These are phyloP conservation scores for Pythium folliculosum DNA, from an alignment of 352 stramenopile genomes.

Conservation along the genomic window DNA sequence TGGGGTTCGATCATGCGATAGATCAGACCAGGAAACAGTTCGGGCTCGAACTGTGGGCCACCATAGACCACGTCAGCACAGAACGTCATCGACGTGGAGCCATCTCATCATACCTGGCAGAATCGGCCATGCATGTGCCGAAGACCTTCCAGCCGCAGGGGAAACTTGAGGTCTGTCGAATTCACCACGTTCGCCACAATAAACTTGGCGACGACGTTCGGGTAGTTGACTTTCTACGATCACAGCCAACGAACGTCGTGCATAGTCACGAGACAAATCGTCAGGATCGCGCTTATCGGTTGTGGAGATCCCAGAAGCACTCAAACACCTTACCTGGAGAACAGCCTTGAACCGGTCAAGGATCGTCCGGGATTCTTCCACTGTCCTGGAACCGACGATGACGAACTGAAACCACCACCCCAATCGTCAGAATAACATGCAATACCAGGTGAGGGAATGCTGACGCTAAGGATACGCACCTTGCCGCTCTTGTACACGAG, in stretches of 20 bases:
- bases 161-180: conserved; percentile 91
- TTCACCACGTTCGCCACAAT: conserved; percentile 86
- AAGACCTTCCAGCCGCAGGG: conserved; percentile 75
- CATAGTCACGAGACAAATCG: background rate
- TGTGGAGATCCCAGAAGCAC: background rate
- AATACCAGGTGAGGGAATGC: no score
- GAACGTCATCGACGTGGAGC: background rate
- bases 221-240: conserved; percentile 61
- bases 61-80: background rate
- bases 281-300: no score
- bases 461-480: no score
- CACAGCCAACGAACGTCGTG: background rate
- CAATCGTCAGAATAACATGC: background rate
- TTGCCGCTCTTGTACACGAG: conserved; percentile 71
- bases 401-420: conserved; percentile 47
- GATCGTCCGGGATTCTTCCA: conserved; percentile 40
- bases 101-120: conserved; percentile 48
- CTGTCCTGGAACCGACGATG: conserved; percentile 51
- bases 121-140: conserved; percentile 58
- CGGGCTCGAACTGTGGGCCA: conserved; percentile 90
- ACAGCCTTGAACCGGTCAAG: conserved; percentile 61
- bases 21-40: conserved; percentile 97
- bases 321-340: conserved; percentile 40
- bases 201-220: conserved; percentile 46
- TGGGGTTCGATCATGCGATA: conserved; percentile 94